Evolutionary conservation across 768 basidiomycete species (phyloP), one percentile per base, ranked within the genome.

Genomic region (Leucocoprinus birnbaumii): DNA sequence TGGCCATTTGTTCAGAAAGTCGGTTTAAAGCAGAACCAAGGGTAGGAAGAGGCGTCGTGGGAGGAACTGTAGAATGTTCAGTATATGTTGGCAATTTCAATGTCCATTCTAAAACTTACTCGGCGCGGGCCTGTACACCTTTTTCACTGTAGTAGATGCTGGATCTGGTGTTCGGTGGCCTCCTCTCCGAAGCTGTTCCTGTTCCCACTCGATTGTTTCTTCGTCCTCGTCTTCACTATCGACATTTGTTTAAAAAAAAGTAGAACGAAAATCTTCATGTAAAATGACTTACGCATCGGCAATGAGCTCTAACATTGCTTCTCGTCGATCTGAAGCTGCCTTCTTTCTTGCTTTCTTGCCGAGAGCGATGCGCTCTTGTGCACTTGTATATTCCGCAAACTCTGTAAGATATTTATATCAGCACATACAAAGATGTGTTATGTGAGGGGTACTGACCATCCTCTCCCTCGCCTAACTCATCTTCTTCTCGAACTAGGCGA

Each of bases 381-480:
- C 91, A 61, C 85, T 90, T 1, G 92, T 94, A 61, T 85, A 94
- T 64, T 93, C 91, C 4, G 92, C 87, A 65, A 80, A 91, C 62
- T 94, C 92, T 94, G 26, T 18, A 31, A 27, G n/a, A 31, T 31
- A 43, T 13, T n/a, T n/a, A n/a, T 16, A 19, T 48, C 18, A 8
- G 25, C 44, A 3, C 31, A 18, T 26, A 31, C 18, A 24, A 21
- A 10, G 26, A n/a, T 24, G 19, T n/a, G n/a, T n/a, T n/a, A n/a
- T n/a, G n/a, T n/a, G n/a, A n/a, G n/a, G n/a, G n/a, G 54, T 18
- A 66, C 80, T 40, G 61, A 91, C 92, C 92, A 59, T 94, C 92
- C 37, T 94, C 92, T 2, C 85, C 91, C 65, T 94, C 90, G 10
- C 92, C 92, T 1, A 91, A 66, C 59, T 94, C 90, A 66, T 94